A percentile compares a stretch with the other conserved stretches of the same genome.
Conservation (phyloP, 2,329 filamentous ascomycete species). For the Exserohilum turcica region DNA sequence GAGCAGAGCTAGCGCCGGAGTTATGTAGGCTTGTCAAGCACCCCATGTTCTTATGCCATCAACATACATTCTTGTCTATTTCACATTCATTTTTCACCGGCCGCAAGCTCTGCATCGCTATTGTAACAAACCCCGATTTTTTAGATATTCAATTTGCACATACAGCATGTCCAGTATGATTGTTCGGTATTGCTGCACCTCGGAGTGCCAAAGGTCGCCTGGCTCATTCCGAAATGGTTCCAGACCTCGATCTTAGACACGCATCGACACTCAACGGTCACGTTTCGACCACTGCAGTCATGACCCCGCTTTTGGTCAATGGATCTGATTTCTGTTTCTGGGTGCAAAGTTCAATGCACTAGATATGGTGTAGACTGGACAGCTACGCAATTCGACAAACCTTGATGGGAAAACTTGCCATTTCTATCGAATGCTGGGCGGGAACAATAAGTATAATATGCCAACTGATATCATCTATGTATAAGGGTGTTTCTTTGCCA, state of each 20-base stretch:
- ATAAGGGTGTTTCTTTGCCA: background rate
- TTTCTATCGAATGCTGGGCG: background rate
- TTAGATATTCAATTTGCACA: background rate
- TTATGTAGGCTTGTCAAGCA: background rate
- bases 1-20: background rate
- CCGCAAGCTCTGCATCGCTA: background rate
- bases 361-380: background rate
- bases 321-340: slow-evolving; percentile 1
- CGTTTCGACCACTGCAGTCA: background rate
- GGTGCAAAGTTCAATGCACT: background rate
- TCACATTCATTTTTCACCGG: no score
- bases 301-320: slow-evolving; percentile 3
- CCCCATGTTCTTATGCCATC: background rate
- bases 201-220: background rate
- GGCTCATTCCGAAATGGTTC: slow-evolving; percentile 1
- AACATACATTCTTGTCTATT: background rate
- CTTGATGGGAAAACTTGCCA: background rate
- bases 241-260: background rate
- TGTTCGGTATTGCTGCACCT: background rate
- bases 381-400: background rate
- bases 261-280: background rate
- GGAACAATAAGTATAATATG: background rate
- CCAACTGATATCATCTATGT: background rate
- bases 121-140: background rate
- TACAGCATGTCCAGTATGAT: background rate